Conservation (phyloP, 495 filamentous ascomycete species). For the Amniculicola lignicola region DNA sequence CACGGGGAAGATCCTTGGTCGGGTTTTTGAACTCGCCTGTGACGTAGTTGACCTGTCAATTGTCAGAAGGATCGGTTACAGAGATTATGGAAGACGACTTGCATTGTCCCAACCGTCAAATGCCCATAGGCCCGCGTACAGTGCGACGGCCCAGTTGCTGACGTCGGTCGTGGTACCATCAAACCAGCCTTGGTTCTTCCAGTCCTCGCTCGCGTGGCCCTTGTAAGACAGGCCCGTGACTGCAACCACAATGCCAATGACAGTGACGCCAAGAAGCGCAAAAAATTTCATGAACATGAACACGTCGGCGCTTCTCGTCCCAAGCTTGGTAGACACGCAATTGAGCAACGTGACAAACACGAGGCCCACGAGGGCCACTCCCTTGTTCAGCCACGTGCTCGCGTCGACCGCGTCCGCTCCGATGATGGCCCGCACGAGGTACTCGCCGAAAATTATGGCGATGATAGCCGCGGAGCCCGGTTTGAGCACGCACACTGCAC, state of each 20-base stretch:
- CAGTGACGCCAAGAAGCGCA: slow-evolving; percentile 79
- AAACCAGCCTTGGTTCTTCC: slow-evolving; percentile 88
- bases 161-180: slow-evolving; percentile 75
- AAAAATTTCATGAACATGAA: slow-evolving; percentile 98
- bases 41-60: slow-evolving; percentile 83
- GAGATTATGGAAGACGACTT: slow-evolving; percentile 39
- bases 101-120: slow-evolving; percentile 99
- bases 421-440: slow-evolving; percentile 79
- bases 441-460: slow-evolving; percentile 96
- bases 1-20: slow-evolving; percentile 81
- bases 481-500: slow-evolving; percentile 88
- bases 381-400: slow-evolving; percentile 87
- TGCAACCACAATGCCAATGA: slow-evolving; percentile 87
- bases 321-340: slow-evolving; percentile 83
- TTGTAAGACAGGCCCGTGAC: slow-evolving; percentile 75
- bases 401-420: slow-evolving; percentile 73
- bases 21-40: slow-evolving; percentile 94
- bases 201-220: slow-evolving; percentile 74
- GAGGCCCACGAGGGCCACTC: slow-evolving; percentile 74
- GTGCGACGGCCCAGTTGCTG: slow-evolving; percentile 81
- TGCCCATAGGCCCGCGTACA: slow-evolving; percentile 96
- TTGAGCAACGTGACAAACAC: slow-evolving; percentile 77
- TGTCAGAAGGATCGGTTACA: background rate
- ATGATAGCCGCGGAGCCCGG: slow-evolving; percentile 92
- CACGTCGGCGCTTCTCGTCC: slow-evolving; percentile 76